Base-by-base conservation (phyloP, 306 rosid genomes). In the Inga laurina region DNA sequence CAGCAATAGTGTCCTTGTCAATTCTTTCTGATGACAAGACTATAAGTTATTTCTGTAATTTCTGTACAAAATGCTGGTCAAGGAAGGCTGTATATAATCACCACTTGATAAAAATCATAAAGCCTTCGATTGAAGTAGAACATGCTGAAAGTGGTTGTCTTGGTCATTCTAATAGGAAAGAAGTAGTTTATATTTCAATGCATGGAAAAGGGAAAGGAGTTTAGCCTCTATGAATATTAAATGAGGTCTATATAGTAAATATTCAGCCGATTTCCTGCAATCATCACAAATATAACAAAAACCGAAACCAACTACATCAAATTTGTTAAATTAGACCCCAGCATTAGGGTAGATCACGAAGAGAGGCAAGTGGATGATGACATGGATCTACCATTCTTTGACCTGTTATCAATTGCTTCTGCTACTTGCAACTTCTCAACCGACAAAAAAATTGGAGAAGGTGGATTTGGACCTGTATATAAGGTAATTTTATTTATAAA, bases 401-500 rank as follows among this genome's bases (percentile, higher is more conserved):
- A 78, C 68, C 80, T 90, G 48, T 72, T 88, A 74, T 70, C 88
- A 79, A 83, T 88, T 74, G 82, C 78, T 32, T 74, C 66, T 39
- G 93, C 91, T 69, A 90, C 93, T 34, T 34, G 73, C 80, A 76
- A 86, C 57, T 88, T 90, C 44, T 75, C 93, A 10, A 16, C 73
- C 15, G 68, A 61, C n/a, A 84, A 84, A 78, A 90, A 86, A 78
- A 82, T 90, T 34, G 93, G 91, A 24, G 87, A 90, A 90, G 93
- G 90, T 70, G 91, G 91, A 19, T 90, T 90, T 90, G 93, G 93
- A 84, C 82, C 91, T 41, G 93, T 88, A 22, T 90, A 90, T 72
- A 77, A 59, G 88, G 91, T 85, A 59, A 75, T 48, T 75, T 70
- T 75, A 35, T 78, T 57, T 14, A 48, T 46, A 72, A 15, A 72